Evolutionary conservation across 1,139 yeast species (phyloP), one percentile per base, ranked within the genome.

Genomic region (Nakaseomyces kungkrabaensis): DNA sequence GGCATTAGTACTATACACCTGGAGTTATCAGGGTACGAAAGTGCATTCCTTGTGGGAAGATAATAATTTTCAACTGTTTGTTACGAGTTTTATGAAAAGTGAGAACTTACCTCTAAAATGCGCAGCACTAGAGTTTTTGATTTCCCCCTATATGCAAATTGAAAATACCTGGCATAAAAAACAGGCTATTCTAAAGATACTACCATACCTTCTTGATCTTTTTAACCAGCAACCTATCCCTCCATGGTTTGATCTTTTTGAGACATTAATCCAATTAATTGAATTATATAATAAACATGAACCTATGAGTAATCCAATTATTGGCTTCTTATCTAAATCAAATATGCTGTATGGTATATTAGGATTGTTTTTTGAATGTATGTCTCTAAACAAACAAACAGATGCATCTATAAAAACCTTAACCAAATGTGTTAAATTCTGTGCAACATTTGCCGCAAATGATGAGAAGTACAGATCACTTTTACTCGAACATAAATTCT

Each of bases 221-320:
- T 55, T 63, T 43, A 59, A 63, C 42, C 55, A 49, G 31, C 52
- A 53, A 11, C 48, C 52, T n/a, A 31, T 63, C 4, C 68, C 68
- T 4, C 56, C 59, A 59, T 62, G 67, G 66, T 61, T 59, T 51
- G 63, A 61, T 51, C 65, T 66, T 4, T 56, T 63, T 27, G 62
- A 61, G 17, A 51, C 48, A 13, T 41, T 63, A 27, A 56, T 53
- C 5, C 36, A 44, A 1, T 48, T 63, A 32, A 45, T 61, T 11
- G 58, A 57, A 5, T 42, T 54, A n/a, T 62, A 56, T 46, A 63
- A 63, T 45, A 53, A 46, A 25, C 54, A 51, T n/a, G 53, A 55
- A 10, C 65, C 65, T 7, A 46, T 54, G 41, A 56, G 54, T 38
- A 65, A 65, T 48, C 63, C 65, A 2, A 55, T 65, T 1, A 52